Conservation (phyloP, 1,284 basidiomycete genomes). For the Gomphus sp. region DNA sequence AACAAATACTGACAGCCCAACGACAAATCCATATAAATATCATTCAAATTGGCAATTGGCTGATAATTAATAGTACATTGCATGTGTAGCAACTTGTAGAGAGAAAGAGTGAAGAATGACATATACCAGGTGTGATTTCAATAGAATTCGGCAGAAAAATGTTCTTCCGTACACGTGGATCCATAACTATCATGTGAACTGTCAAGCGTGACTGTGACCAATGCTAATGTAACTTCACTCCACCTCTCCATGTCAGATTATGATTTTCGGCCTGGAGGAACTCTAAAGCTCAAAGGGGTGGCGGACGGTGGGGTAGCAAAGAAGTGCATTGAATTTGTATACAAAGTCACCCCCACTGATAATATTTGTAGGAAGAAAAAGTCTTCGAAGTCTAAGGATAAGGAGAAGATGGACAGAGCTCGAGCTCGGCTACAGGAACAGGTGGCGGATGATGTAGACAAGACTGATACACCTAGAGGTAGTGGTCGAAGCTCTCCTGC, state of each 20-base stretch:
- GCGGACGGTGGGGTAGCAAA: conserved; percentile 68
- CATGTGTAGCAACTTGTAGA: neutral
- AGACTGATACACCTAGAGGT: conserved; percentile 35
- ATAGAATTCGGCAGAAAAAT: neutral
- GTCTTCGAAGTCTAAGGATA: conserved; percentile 48
- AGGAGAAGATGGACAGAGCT: conserved; percentile 12
- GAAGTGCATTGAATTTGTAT: conserved; percentile 48
- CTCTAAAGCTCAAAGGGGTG: conserved; percentile 83
- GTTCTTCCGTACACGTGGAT: neutral
- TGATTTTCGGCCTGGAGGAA: conserved; percentile 77
- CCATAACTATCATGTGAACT: neutral
- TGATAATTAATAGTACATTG: neutral
- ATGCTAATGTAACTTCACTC: conserved; percentile 6
- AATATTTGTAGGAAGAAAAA: conserved; percentile 69
- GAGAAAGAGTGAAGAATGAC: neutral
- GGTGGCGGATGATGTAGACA: conserved; percentile 23
- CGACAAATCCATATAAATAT: neutral
- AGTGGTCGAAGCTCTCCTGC: conserved; percentile 45
- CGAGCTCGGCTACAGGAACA: conserved; percentile 10
- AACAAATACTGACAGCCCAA: neutral
- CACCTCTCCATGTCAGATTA: conserved; percentile 64
- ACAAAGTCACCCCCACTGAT: neutral
- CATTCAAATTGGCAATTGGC: neutral
- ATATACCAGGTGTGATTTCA: neutral
- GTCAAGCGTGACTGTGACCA: neutral